Conservation (phyloP, 1,139 yeast species). For the Yamadazyma jaroonii region DNA sequence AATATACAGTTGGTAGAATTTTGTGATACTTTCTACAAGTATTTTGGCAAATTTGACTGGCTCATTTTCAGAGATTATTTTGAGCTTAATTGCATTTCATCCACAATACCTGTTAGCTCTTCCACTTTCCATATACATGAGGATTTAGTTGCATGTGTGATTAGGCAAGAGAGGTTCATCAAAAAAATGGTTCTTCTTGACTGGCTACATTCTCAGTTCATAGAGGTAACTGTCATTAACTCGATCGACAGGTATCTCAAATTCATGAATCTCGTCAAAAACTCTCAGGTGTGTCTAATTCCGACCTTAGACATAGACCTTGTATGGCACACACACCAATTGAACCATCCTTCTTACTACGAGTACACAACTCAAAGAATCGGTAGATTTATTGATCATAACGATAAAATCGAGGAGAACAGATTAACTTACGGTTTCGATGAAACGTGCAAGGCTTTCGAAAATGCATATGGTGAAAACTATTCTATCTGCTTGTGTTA, state of each 20-base stretch:
- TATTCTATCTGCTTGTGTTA: constrained; percentile 13
- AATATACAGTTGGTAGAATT: too few relatives aligned
- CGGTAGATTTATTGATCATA: constrained; percentile 16
- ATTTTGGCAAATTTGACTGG: too few relatives aligned
- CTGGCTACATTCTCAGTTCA: constrained; percentile 26
- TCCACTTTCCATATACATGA: constrained; percentile 9
- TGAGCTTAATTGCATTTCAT: constrained; percentile 8
- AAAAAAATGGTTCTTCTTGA: constrained; percentile 28
- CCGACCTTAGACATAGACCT: constrained; percentile 42
- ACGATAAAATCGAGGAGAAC: constrained; percentile 17
- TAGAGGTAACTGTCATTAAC: constrained; percentile 19
- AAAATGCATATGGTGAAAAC: constrained; percentile 11
- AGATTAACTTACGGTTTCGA: constrained; percentile 13
- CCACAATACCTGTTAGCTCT: constrained; percentile 21
- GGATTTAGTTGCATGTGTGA: constrained; percentile 30
- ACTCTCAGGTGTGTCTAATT: constrained; percentile 18
- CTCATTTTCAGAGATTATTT: constrained; percentile 8
- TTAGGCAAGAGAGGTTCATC: constrained; percentile 32
- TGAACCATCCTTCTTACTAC: constrained; percentile 23
- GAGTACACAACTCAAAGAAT: constrained; percentile 14
- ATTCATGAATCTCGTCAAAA: constrained; percentile 19
- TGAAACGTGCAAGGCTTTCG: constrained; percentile 13
- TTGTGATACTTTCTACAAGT: too few relatives aligned
- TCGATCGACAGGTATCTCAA: constrained; percentile 23
- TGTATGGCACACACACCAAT: constrained; percentile 42